Percentiles rank a stretch among this genome's conserved stretches.
phyloP scores from a whole-genome alignment of 2,329 filamentous ascomycete species.

The Mollisiaceae sp. region DNA sequence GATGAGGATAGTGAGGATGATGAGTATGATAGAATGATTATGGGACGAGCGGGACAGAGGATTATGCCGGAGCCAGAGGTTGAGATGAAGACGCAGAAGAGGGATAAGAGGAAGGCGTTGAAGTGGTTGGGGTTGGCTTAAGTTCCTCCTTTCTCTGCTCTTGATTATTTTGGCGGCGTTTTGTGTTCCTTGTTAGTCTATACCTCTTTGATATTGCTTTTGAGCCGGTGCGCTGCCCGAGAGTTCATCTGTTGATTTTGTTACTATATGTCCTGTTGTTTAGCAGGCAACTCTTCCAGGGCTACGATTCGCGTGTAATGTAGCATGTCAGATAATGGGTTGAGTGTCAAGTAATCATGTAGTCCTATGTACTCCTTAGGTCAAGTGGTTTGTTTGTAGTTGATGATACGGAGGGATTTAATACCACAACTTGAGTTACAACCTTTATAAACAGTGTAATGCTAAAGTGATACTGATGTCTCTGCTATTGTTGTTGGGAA shows the following conservation, averaged over 20 bases:
- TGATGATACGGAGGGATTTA: background rate
- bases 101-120: slow-evolving; percentile 45
- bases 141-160: background rate
- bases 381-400: background rate
- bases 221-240: background rate
- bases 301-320: background rate
- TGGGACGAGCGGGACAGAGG: slow-evolving; percentile 32
- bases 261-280: background rate
- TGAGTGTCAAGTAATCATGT: background rate
- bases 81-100: slow-evolving; percentile 24
- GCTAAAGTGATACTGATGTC: background rate
- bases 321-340: background rate
- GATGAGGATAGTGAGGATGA: slow-evolving; percentile 44
- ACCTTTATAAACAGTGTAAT: background rate
- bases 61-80: slow-evolving; percentile 33
- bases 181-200: background rate
- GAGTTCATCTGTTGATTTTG: background rate
- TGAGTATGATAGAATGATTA: slow-evolving; percentile 42
- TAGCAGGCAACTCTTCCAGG: background rate
- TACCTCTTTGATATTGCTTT: background rate
- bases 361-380: slow-evolving; percentile 5
- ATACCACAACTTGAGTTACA: background rate
- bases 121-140: slow-evolving; percentile 46
- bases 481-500: too few relatives aligned
- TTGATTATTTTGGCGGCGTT: slow-evolving; percentile 6